These are phyloP conservation scores for Pyricularia sp. DNA, from an alignment of 2,329 filamentous ascomycete genomes.

Conservation along the genomic window DNA sequence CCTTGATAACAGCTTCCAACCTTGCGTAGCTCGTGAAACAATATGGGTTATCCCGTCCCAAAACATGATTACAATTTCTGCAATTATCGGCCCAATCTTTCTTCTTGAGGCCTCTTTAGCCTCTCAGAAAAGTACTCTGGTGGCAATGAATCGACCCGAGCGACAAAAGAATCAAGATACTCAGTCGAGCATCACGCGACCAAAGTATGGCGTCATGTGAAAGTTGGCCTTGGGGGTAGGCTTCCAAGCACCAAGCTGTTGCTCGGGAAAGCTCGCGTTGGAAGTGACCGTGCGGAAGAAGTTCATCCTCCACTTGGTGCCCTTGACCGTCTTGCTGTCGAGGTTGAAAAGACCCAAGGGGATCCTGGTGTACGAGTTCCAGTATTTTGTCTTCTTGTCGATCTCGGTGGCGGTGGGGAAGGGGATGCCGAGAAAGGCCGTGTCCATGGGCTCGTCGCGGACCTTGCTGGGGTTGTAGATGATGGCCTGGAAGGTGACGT, in stretches of 20 bases:
- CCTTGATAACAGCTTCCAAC: background rate
- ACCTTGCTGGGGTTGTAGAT: conserved; percentile 41
- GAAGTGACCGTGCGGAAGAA: conserved; percentile 38
- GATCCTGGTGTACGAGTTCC: conserved; percentile 30
- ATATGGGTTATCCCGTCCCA: background rate
- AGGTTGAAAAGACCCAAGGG: conserved; percentile 41
- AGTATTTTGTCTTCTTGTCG: conserved; percentile 23
- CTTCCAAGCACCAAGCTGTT: conserved; percentile 35
- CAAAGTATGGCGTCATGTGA: conserved; percentile 37
- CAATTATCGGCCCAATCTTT: background rate
- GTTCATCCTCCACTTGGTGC: conserved; percentile 41
- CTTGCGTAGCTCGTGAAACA: background rate
- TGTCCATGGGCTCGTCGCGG: conserved; percentile 18
- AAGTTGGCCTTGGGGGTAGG: conserved; percentile 35
- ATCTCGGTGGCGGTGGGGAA: conserved; percentile 27
- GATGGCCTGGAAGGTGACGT: conserved; percentile 40
- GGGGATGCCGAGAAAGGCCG: conserved; percentile 29
- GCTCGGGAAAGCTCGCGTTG: conserved; percentile 31
- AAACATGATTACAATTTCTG: background rate
- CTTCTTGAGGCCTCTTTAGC: background rate
- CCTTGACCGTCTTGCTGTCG: conserved; percentile 28
- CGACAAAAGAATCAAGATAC: background rate
- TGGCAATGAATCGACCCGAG: background rate
- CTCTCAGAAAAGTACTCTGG: background rate
- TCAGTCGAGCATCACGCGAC: conserved; percentile 25